Evolutionary conservation across 2,329 filamentous ascomycete genomes (phyloP).

Genomic region (Fusarium sp.): DNA sequence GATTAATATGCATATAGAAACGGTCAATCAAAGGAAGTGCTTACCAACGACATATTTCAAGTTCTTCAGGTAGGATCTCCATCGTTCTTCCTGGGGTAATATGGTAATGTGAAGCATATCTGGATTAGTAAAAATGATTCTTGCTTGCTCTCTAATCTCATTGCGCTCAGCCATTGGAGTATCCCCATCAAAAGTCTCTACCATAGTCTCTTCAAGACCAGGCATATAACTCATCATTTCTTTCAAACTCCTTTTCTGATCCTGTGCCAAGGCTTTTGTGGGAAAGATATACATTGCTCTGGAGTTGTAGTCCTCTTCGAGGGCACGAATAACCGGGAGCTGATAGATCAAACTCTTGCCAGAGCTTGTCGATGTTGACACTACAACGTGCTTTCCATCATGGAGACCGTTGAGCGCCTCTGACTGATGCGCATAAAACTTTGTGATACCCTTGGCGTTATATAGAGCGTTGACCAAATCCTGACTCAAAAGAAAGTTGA

Average conservation of each 20-base stretch:
- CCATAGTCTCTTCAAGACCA: slow-evolving; percentile 75
- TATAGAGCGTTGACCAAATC: slow-evolving; percentile 94
- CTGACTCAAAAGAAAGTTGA: slow-evolving; percentile 88
- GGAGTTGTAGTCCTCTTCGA: slow-evolving; percentile 79
- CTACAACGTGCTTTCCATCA: slow-evolving; percentile 84
- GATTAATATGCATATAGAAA: slow-evolving; percentile 3
- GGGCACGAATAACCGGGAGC: slow-evolving; percentile 84
- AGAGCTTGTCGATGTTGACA: slow-evolving; percentile 94
- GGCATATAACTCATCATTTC: slow-evolving; percentile 85
- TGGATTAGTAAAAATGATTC: slow-evolving; percentile 96
- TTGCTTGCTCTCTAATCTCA: slow-evolving; percentile 82
- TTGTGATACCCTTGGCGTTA: slow-evolving; percentile 85
- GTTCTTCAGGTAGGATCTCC: slow-evolving; percentile 88
- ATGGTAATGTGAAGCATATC: slow-evolving; percentile 98
- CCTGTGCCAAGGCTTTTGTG: slow-evolving; percentile 94
- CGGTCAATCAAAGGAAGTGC: slow-evolving; percentile 26
- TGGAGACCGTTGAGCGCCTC: slow-evolving; percentile 91
- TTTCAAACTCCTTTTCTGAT: slow-evolving; percentile 87
- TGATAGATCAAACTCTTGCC: slow-evolving; percentile 99
- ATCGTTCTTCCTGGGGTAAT: slow-evolving; percentile 87
- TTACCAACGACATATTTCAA: slow-evolving; percentile 83
- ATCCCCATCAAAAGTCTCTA: slow-evolving; percentile 96
- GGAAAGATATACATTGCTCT: slow-evolving; percentile 98
- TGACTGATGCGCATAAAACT: slow-evolving; percentile 90
- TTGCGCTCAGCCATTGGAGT: slow-evolving; percentile 84